phyloP scores from a whole-genome alignment of 2,329 filamentous ascomycete genomes.

The Blastomyces gilchristii region DNA sequence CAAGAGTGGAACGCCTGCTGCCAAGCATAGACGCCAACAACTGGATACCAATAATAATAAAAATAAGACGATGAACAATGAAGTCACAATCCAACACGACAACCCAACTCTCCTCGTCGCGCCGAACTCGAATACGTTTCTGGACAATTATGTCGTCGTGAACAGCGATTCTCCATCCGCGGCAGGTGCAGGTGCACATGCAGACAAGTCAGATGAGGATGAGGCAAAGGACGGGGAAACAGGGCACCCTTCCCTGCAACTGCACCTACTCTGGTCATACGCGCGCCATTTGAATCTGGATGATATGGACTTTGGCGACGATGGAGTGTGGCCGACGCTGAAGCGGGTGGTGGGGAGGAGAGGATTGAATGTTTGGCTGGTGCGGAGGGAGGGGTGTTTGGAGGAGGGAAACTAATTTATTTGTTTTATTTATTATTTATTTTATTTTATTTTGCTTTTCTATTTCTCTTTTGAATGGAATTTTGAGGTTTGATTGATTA shows the following conservation, averaged over 20 bases:
- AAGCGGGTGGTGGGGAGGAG: slow-evolving; percentile 38
- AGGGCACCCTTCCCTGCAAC: slow-evolving; percentile 13
- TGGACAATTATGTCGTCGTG: slow-evolving; percentile 29
- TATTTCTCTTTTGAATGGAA: background rate
- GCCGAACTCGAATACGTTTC: slow-evolving; percentile 35
- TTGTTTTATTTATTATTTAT: background rate
- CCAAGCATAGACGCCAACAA: too few species aligned
- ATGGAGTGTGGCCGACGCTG: slow-evolving; percentile 39
- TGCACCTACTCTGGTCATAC: slow-evolving; percentile 36
- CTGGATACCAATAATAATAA: slow-evolving; percentile 2
- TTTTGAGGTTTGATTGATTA: background rate
- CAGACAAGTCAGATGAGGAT: slow-evolving; percentile 1
- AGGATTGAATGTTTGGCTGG: slow-evolving; percentile 42
- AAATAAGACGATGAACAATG: background rate
- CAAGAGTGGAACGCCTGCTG: background rate
- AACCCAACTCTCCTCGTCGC: slow-evolving; percentile 35
- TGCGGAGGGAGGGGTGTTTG: slow-evolving; percentile 17
- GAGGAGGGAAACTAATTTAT: slow-evolving; percentile 10
- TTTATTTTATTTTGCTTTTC: background rate
- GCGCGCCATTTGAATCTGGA: slow-evolving; percentile 42
- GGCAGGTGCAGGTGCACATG: background rate
- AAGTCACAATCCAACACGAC: slow-evolving; percentile 11
- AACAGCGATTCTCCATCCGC: background rate
- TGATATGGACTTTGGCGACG: slow-evolving; percentile 42
- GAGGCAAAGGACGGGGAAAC: background rate